phyloP scores from a whole-genome alignment of 208 protist species.

The Naegleria gruberi region DNA sequence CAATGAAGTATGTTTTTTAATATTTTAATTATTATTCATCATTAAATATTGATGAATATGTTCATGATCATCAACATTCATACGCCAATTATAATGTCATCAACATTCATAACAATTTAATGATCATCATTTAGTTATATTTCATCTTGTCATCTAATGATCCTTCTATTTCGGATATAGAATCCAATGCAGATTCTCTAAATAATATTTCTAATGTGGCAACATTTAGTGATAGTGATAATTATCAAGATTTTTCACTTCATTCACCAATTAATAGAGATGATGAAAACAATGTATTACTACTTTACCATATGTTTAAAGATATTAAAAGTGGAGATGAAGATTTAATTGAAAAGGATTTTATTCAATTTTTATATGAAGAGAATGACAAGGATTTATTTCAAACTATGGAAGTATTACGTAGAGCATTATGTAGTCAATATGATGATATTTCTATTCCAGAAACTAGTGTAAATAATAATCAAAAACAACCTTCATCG shows the following conservation, averaged over 20 bases:
- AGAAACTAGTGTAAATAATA: not conserved
- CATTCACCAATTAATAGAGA: not conserved
- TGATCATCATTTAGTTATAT: not conserved
- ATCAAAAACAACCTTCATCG: not conserved
- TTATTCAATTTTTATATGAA: conserved; percentile 5
- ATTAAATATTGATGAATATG: too few relatives aligned
- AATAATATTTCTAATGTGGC: not conserved
- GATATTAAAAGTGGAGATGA: not conserved
- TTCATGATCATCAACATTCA: not conserved
- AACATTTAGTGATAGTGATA: not conserved
- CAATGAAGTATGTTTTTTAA: not conserved
- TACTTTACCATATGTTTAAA: not conserved
- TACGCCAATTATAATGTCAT: not conserved
- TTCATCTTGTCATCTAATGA: not conserved
- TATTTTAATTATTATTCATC: not conserved
- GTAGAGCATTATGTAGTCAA: not conserved
- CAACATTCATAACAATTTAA: not conserved
- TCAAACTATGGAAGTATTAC: not conserved
- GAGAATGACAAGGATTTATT: not conserved
- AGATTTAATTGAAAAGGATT: not conserved
- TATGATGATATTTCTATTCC: not conserved
- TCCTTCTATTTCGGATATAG: not conserved
- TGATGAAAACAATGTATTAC: not conserved
- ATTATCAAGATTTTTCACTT: not conserved
- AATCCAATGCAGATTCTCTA: not conserved